Evolutionary conservation across 176 grass and related monocot species (phyloP).

Genomic region (Coix lacrymajobi): DNA sequence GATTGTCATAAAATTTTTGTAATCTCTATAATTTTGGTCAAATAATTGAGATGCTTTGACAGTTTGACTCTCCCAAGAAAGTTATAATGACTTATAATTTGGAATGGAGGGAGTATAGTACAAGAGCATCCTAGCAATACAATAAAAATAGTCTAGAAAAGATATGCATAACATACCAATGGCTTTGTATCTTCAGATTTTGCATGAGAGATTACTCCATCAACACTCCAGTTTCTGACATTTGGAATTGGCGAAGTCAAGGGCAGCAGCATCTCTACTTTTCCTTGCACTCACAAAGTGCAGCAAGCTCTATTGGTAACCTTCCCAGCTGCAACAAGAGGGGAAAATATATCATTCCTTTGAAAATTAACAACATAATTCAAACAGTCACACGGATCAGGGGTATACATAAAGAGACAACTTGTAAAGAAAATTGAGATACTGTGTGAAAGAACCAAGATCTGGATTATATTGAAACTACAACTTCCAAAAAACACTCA

Average conservation of each 20-base stretch:
- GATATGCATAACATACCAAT: slow-evolving; percentile 13
- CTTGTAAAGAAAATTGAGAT: not conserved
- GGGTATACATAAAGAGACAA: not conserved
- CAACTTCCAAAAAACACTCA: not conserved
- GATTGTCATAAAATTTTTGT: no score
- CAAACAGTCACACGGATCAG: not conserved
- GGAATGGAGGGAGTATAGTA: no score
- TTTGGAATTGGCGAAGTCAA: slow-evolving; percentile 30
- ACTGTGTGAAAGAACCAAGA: not conserved
- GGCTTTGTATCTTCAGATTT: slow-evolving; percentile 20
- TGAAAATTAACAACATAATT: not conserved
- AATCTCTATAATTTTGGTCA: no score
- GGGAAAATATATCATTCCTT: not conserved
- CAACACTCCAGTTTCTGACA: slow-evolving; percentile 30
- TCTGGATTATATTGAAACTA: not conserved
- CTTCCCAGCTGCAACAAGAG: slow-evolving; percentile 10
- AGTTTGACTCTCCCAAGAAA: no score
- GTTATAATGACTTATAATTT: no score
- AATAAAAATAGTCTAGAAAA: not conserved
- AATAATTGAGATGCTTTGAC: no score
- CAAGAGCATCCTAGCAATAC: not conserved
- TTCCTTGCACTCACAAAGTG: slow-evolving; percentile 15
- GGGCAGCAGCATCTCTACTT: slow-evolving; percentile 44
- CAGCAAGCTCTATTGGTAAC: slow-evolving; percentile 32
- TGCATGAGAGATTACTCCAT: slow-evolving; percentile 39